Evolutionary conservation across 805 yeast genomes (phyloP), one percentile per base, ranked within the genome.

Genomic region (Kuraishia floccosa): DNA sequence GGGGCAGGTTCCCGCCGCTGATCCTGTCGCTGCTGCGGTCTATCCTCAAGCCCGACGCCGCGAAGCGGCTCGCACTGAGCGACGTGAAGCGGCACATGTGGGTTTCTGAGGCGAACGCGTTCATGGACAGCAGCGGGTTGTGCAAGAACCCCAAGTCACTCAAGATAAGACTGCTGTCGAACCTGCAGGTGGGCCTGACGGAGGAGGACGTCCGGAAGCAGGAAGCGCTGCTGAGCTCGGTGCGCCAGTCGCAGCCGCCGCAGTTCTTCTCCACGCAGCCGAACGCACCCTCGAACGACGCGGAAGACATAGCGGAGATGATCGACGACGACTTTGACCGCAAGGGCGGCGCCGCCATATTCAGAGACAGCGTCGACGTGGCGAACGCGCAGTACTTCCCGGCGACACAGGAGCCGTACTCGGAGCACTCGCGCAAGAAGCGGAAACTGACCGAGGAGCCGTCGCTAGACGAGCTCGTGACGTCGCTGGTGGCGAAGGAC

Each of bases 91-190:
- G 47, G 5, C 80, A 75, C 41, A 68, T 68, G 4, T 78, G 85
- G 85, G 63, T 68, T 25, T 50, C 56, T 10, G 50, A 60, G 30
- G 47, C 53, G 6, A 65, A 68, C 39, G 43, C 52, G 4, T 59
- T 72, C 25, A 55, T 69, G 10, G 57, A 63, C 27, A 27, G 35
- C 3, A 54, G 60, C 24, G 80, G 76, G 0, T 42, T 63, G 35
- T 76, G 83, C 41, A 59, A 53, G 15, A 71, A 76, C 40, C 68
- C 83, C 2, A 39, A 58, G 5, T 45, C 56, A 12, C 49, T 78
- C 19, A 72, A 79, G 1, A 57, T 68, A 3, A 60, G 60, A 32
- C 43, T 78, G 28, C 49, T 76, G 35, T 62, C 65, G 20, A 68
- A 62, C 20, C 52, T 78, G 31, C 68, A 64, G 35, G 61, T 77